Evolutionary conservation across 495 filamentous ascomycete species (phyloP), one percentile per base, ranked within the genome.

Genomic region (Neurospora sp.): DNA sequence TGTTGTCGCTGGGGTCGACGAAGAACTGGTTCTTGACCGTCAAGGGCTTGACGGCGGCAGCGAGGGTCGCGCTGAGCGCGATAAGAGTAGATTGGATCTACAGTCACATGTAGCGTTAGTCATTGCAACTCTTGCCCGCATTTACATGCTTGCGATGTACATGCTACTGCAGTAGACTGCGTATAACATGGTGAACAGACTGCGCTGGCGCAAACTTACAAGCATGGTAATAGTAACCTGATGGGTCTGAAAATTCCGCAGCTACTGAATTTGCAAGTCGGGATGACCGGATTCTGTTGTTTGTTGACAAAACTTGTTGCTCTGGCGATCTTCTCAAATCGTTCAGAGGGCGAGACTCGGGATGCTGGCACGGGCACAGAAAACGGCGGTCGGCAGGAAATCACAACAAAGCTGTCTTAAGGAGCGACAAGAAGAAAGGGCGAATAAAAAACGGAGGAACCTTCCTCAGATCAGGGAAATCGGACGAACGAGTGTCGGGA

Each of bases 1-100:
- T 90, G 78, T 94, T 88, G 69, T 90, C 89, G 12, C 91, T 94
- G 62, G 88, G 87, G 84, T 97, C 92, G 79, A 97, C 88, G 81
- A 98, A 97, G 82, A 96, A 88, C 76, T 89, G 87, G 72, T 92
- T 93, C 69, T 91, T 81, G 69, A 96, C 90, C 72, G 88, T 87
- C 70, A 98, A 85, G 16, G 92, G 85, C 71, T 87, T 88, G 44
- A 97, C 90, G 27, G 93, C 94, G 20, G 85, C 80, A 20, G 86
- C 90, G 62, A 88, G 83, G 74, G 86, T 84, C 75, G 82, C 84
- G 80, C 84, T 81, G 39, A 86, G 80, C 54, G 84, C 84, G 72
- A 83, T 71, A 75, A 86, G 81, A 48, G 82, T 81, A 39, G 83
- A 79, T 71, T 83, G 78, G 70, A 82, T 71, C 76, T 85, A 72